Percentiles rank a stretch among this genome's conserved stretches.
Evolutionary conservation across 257 asterid genomes (phyloP).

Genomic region (Solanum ossicruentum): DNA sequence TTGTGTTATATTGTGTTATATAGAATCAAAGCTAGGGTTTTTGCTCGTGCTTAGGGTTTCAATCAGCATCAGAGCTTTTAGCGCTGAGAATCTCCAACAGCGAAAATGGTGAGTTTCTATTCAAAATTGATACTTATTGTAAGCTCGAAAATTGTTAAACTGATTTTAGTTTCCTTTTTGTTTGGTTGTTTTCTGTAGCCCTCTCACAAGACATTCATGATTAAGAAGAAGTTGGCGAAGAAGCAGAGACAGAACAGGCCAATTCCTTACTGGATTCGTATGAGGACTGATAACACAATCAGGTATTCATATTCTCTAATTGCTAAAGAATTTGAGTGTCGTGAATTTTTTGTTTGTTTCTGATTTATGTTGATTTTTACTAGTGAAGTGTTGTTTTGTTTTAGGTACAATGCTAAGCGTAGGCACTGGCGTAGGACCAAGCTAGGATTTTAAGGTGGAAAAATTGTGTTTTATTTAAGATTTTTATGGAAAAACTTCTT

Average conservation of each 20-base stretch:
- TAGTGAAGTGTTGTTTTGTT: background rate
- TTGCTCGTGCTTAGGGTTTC: background rate
- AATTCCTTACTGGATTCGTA: slow-evolving; percentile 15
- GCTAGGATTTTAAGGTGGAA: slow-evolving; percentile 10
- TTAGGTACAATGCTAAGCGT: slow-evolving; percentile 12
- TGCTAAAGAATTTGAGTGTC: background rate
- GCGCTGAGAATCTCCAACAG: background rate
- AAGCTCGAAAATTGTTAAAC: background rate
- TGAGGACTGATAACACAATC: slow-evolving; percentile 17
- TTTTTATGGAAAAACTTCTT: background rate
- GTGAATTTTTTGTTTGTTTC: background rate
- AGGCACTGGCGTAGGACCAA: slow-evolving; percentile 20
- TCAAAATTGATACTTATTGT: background rate
- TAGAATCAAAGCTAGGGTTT: background rate
- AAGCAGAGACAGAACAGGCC: slow-evolving; percentile 14
- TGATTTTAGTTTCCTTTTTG: background rate
- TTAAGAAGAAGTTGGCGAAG: slow-evolving; percentile 14
- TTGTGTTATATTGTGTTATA: background rate
- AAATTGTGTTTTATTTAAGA: background rate
- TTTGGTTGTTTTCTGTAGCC: background rate
- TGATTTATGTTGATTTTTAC: background rate
- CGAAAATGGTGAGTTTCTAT: background rate
- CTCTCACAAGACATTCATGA: slow-evolving; percentile 10
- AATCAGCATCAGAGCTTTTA: background rate
- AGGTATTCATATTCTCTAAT: background rate